phyloP scores from a whole-genome alignment of 192 early-diverging fungal genomes.

The Hyaloraphidium curvatum region DNA sequence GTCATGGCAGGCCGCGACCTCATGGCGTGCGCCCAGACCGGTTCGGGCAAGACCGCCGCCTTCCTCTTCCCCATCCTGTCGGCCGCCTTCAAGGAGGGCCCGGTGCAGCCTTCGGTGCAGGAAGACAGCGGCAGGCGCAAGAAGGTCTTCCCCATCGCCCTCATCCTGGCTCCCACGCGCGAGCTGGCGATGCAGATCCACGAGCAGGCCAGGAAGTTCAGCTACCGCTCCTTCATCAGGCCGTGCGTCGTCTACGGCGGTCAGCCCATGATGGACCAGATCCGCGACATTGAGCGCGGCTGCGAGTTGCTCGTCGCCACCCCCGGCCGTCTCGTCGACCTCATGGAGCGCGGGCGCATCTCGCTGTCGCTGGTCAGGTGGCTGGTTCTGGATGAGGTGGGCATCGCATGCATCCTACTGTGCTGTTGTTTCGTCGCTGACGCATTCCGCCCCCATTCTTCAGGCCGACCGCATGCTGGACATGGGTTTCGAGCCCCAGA shows the following conservation, averaged over 20 bases:
- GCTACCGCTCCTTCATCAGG: slow-evolving; percentile 63
- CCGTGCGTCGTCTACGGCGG: slow-evolving; percentile 93
- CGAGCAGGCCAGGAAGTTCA: slow-evolving; percentile 61
- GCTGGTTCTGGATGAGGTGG: slow-evolving; percentile 36
- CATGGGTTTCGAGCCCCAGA: slow-evolving; percentile 98
- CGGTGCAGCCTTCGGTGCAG: slow-evolving; percentile 14
- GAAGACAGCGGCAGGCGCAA: slow-evolving; percentile 18
- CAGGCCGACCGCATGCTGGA: slow-evolving; percentile 96
- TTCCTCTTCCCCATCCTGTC: slow-evolving; percentile 94
- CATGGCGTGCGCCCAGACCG: slow-evolving; percentile 98
- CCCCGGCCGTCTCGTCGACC: slow-evolving; percentile 79
- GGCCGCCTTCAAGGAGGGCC: slow-evolving; percentile 68
- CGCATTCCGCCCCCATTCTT: too few relatives aligned
- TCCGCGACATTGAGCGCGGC: slow-evolving; percentile 74
- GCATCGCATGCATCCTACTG: slow-evolving; percentile 19
- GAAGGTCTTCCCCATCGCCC: slow-evolving; percentile 40
- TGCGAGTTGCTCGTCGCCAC: slow-evolving; percentile 85
- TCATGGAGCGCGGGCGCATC: slow-evolving; percentile 63
- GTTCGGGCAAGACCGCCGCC: slow-evolving; percentile 87
- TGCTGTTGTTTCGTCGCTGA: too few relatives aligned
- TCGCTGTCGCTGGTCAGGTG: slow-evolving; percentile 53
- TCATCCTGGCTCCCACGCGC: slow-evolving; percentile 88
- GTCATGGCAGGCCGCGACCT: slow-evolving; percentile 66
- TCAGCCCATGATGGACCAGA: slow-evolving; percentile 72
- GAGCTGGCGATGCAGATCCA: slow-evolving; percentile 89